Base-by-base conservation (phyloP, 306 rosid genomes). In the Amphicarpaea edgeworthii region DNA sequence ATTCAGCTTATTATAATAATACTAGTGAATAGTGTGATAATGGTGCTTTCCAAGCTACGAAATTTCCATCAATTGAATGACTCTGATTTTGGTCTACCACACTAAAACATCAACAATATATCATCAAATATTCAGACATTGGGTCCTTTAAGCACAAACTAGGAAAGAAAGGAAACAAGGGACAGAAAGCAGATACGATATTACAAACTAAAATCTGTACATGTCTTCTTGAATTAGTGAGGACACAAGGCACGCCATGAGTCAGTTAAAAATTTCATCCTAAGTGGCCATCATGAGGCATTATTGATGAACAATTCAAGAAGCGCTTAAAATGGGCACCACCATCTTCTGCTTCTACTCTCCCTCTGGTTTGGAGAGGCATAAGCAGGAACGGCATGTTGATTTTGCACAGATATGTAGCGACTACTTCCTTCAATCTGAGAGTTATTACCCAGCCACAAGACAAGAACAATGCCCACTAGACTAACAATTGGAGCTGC, bases 401-500 rank as follows among this genome's bases (percentile, higher is more conserved):
- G 90, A 81, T 68, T 84, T 76, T 72, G 89, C 60, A 21, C 79
- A 2, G 81, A 37, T 0, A 79, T 49, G 76, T 72, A 79, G 65
- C 55, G 69, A 61, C 81, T 83, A 28, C 84, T 75, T 78, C 87
- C 84, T 60, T 81, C 88, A 49, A 68, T 74, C 37, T 80, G 85
- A 61, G 93, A 92, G 82, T 90, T 88, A 68, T 89, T 87, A 51
- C 98, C 90, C 59, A 92, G 78, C 98, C 99, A 96, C 74, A 93
- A 68, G 40, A 93, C 97, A 32, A 96, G 82, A 62, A 88, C 96
- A 77, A 90, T 86, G 40, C 99, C 98, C 73, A 93, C 79, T 6
- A 96, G 82, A 78, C 98, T 82, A 16, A 96, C 93, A 58, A 92
- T 86, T 45, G 99, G 99, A 75, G 98, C 97, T 60, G 98, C 96